Conservation (phyloP, 208 protist genomes). For the Balamuthia mandrillaris region DNA sequence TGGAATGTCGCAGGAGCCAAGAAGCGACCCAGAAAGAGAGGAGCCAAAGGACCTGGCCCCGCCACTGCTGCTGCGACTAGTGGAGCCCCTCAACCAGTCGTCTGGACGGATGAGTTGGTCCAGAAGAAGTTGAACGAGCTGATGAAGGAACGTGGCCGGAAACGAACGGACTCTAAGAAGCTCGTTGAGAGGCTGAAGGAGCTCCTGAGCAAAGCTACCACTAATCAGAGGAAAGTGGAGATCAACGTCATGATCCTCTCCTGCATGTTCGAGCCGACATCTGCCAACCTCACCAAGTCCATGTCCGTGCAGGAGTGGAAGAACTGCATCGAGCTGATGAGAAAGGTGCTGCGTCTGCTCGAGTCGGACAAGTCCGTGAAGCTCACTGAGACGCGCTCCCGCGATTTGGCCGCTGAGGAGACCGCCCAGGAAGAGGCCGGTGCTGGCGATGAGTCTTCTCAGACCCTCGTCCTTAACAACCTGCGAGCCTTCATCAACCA, state of each 20-base stretch:
- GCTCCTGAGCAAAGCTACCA: slow-evolving; percentile 19
- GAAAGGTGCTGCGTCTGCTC: neutral
- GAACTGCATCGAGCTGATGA: neutral
- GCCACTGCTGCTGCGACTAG: neutral
- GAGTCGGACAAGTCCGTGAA: neutral
- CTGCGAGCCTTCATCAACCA: slow-evolving; percentile 69
- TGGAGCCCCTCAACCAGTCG: neutral
- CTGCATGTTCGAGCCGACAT: slow-evolving; percentile 20
- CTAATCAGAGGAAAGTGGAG: slow-evolving; percentile 14
- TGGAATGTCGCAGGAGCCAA: neutral
- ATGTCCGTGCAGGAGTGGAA: neutral
- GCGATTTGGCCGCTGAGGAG: neutral
- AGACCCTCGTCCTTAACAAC: slow-evolving; percentile 10
- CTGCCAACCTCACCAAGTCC: slow-evolving; percentile 28
- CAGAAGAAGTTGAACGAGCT: neutral
- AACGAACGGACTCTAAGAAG: slow-evolving; percentile 4
- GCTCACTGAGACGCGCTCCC: neutral
- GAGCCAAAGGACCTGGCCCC: neutral
- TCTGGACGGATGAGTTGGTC: slow-evolving; percentile 18
- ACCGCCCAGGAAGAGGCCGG: neutral
- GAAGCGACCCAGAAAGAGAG: neutral
- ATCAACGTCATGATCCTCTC: slow-evolving; percentile 18
- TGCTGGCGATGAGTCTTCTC: neutral
- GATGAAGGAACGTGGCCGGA: slow-evolving; percentile 26
- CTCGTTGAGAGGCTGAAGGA: slow-evolving; percentile 6